Evolutionary conservation across 169 alveolate species (phyloP), one percentile per base, ranked within the genome.

Genomic region (Plasmodium blacklocki): DNA sequence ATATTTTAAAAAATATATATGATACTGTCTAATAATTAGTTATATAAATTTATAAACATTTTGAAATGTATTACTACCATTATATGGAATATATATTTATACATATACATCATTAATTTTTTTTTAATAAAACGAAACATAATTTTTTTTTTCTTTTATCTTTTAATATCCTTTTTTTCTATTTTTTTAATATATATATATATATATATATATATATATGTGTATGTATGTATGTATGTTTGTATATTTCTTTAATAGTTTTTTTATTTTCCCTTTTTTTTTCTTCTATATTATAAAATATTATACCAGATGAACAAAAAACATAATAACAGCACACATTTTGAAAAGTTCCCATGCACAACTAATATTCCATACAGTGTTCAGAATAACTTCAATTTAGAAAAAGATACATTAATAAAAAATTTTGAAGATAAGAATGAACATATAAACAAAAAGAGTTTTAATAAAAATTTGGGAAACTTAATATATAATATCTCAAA

Each of bases 401-500:
- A 68, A 64, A 64, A 15, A 49, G 78, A 43, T 78, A 29, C 29
- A 32, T 39, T 78, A n/a, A 64, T 78, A 56, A 64, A 63, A 39
- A 64, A 29, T 9, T 39, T 21, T 11, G 49, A 66, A 78, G 62
- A 78, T 66, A 26, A 78, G 32, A 18, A 78, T 52, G 88, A 78
- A 66, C 64, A 78, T 78, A 68, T 32, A 78, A 78, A 78, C 23
- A 63, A 66, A 66, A 66, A 59, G 45, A 11, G 67, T 19, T 49
- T 78, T 14, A 78, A 54, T 59, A 45, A 78, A 64, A 78, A 49
- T 54, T 76, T 66, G 32, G 74, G 89, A 78, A 66, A 64, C 23
- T 49, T 66, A 64, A 47, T 64, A n/a, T 70, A 78, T 67, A 78
- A 78, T 71, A 78, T 78, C 64, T 66, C 89, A 26, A 78, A 78